Conservation (phyloP, 2,329 filamentous ascomycete genomes). For the Emmonsiellopsis sp. region DNA sequence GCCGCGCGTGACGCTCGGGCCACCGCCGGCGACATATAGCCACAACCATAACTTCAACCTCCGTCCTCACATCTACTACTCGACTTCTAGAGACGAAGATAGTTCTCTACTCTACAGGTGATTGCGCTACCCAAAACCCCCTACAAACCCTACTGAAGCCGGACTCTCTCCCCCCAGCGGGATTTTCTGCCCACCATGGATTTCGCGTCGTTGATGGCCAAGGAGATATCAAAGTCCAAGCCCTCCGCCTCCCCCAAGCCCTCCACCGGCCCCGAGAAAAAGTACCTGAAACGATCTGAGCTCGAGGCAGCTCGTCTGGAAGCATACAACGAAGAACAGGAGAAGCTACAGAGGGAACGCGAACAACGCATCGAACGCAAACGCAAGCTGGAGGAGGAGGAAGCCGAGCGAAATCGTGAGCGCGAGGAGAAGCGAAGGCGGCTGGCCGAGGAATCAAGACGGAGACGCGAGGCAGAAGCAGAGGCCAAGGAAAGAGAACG, state of each 20-base stretch:
- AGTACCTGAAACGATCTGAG: conserved; percentile 79
- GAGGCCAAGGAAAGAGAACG: conserved; percentile 62
- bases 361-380: conserved; percentile 64
- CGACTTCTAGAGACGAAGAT: not conserved
- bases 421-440: conserved; percentile 74
- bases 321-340: conserved; percentile 75
- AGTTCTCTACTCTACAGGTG: not conserved
- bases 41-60: not conserved
- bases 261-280: conserved; percentile 40
- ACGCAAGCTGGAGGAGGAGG: conserved; percentile 82
- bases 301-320: conserved; percentile 72
- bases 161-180: not conserved
- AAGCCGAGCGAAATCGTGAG: conserved; percentile 56
- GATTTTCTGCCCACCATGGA: conserved; percentile 55
- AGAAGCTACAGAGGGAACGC: conserved; percentile 61
- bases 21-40: not conserved
- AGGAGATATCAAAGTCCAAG: conserved; percentile 80
- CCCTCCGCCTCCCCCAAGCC: conserved; percentile 31
- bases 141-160: not conserved
- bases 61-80: not conserved
- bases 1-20: no score
- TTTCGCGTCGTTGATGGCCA: conserved; percentile 87
- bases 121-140: not conserved
- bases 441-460: conserved; percentile 71
- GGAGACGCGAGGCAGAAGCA: conserved; percentile 61